Base-by-base conservation (phyloP, 2,329 filamentous ascomycete species). In the Ophiostoma montium region DNA sequence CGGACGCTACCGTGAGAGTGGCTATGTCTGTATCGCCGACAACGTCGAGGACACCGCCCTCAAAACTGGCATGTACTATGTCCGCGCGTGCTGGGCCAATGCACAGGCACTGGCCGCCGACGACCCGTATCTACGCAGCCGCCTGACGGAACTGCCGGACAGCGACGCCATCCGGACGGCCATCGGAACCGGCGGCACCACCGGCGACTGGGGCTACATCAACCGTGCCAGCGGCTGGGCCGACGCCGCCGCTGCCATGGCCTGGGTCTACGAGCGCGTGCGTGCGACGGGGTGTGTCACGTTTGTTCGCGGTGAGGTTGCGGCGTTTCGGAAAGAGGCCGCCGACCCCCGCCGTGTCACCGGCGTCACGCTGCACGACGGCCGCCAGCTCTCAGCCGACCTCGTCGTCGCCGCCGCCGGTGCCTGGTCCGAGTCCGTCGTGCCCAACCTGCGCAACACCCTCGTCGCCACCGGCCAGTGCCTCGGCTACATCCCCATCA, bases 381-480 rank as follows among this genome's bases (percentile, higher is more conserved):
- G 64, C 7, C 59, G 64, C 32, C 50, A 62, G 36, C 56, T 70
- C 3, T 57, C 60, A 18, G 67, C 67, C 4, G 84, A 86, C 51
- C 70, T 94, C 8, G 81, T 85, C 32, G 70, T 95, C 49, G 72
- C 94, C 2, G 88, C 90, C 0, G 80, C 88, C 0, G 90, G 90
- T 15, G 88, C 90, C 5, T 96, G 90, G 89, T 86, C 85, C 2
- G 76, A 81, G 2, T 73, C 76, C 1, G 33, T 55, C 8, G 27
- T 56, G n/a, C 23, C 12, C 0, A 30, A 48, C 1, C 15, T 47
- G 1, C 71, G 80, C 43, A 86, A 86, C 23, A 76, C 84, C 41
- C 81, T 80, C 35, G 76, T 83, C 54, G 84, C 89, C 2, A 94
- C 87, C 0, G 90, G 86, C 13, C 90, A 96, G 59, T 76, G 78